Percentiles rank a stretch among this genome's conserved stretches.
Conservation (phyloP, 2,329 filamentous ascomycete genomes). For the Pyrenochaeta sp. region DNA sequence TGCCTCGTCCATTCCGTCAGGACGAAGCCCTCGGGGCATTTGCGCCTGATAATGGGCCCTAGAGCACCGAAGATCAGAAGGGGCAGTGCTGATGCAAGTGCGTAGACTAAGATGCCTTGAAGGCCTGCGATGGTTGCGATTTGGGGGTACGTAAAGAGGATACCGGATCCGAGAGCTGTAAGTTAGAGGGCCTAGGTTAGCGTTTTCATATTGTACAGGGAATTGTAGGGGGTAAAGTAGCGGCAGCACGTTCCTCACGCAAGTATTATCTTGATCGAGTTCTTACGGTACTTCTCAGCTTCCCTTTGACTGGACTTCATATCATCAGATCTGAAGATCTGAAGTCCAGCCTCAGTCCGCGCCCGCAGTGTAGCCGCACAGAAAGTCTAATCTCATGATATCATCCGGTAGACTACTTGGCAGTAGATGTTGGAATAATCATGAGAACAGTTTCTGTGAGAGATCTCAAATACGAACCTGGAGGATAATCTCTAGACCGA, state of each 20-base stretch:
- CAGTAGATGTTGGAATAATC: constrained; percentile 2
- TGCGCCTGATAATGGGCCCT: constrained; percentile 78
- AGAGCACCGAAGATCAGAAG: constrained; percentile 77
- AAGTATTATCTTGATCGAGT: constrained; percentile 99
- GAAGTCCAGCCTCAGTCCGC: constrained; percentile 58
- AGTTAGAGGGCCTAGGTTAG: constrained; percentile 45
- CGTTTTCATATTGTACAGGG: constrained; percentile 27
- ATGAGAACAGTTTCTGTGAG: constrained; percentile 36
- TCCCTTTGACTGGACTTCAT: constrained; percentile 56
- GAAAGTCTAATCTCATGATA: constrained; percentile 28
- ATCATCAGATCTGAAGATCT: constrained; percentile 11
- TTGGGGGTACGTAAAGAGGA: constrained; percentile 83
- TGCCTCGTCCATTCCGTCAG: constrained; percentile 85
- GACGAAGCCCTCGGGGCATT: constrained; percentile 85
- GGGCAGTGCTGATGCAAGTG: constrained; percentile 75
- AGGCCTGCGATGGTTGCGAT: constrained; percentile 81
- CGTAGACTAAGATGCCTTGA: constrained; percentile 80
- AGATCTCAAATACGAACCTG: constrained; percentile 54
- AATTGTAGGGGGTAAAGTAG: constrained; percentile 63
- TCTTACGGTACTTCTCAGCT: constrained; percentile 95
- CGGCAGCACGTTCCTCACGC: constrained; percentile 98
- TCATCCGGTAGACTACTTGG: neutral
- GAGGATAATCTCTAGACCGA: constrained; percentile 26
- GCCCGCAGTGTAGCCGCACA: constrained; percentile 82
- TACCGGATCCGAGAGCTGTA: constrained; percentile 81